Percentiles rank a stretch among this genome's conserved stretches.
These are phyloP conservation scores for Dendrostoma leiphaemia DNA, from an alignment of 2,329 filamentous ascomycete species.

Conservation along the genomic window DNA sequence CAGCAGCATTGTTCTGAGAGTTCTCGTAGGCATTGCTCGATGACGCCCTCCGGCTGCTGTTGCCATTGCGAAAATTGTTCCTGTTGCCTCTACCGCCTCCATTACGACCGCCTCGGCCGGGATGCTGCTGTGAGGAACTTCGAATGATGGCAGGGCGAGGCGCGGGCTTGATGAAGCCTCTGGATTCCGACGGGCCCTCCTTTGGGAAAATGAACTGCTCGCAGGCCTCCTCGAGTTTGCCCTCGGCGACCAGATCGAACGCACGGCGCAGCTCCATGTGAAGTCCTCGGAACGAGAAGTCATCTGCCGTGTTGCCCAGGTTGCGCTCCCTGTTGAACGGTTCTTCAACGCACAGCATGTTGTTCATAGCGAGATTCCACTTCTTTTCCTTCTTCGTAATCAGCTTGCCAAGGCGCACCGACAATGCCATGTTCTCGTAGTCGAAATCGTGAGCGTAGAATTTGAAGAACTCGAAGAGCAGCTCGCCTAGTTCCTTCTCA, in stretches of 20 bases:
- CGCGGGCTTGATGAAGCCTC: constrained; percentile 56
- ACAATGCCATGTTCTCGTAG: constrained; percentile 80
- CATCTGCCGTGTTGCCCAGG: constrained; percentile 92
- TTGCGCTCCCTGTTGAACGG: constrained; percentile 91
- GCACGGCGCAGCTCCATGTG: constrained; percentile 87
- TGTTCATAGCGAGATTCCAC: constrained; percentile 78
- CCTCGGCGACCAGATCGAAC: constrained; percentile 76
- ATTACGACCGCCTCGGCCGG: constrained; percentile 43
- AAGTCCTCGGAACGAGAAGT: constrained; percentile 87
- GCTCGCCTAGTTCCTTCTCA: constrained; percentile 74
- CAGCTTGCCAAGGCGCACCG: constrained; percentile 76
- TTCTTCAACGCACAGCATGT: constrained; percentile 91
- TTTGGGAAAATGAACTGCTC: constrained; percentile 86
- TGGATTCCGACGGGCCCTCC: constrained; percentile 59
- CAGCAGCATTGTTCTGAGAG: constrained; percentile 39
- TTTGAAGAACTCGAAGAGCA: constrained; percentile 95
- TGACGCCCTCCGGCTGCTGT: constrained; percentile 50
- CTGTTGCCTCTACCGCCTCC: constrained; percentile 49
- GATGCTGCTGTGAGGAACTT: constrained; percentile 60
- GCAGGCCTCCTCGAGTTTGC: constrained; percentile 79
- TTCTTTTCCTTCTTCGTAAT: constrained; percentile 74
- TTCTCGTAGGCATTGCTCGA: constrained; percentile 53
- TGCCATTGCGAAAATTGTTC: constrained; percentile 42
- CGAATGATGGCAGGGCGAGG: constrained; percentile 56
- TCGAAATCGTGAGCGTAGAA: constrained; percentile 93